phyloP scores from a whole-genome alignment of 164 flowering plant species.

The grape (Vitis vinifera) region ASM3070453v1 NC_081805.1:13458001-13458500 shows the following conservation, averaged over 20 bases:
- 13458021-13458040: too few species aligned
- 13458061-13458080: background rate
- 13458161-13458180: conserved; percentile 15
- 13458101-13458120: background rate
- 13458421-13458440: conserved; percentile 64
- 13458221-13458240: conserved; percentile 13
- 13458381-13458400: conserved; percentile 69
- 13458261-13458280: conserved; percentile 5
- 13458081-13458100: conserved; percentile 7
- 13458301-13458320: conserved; percentile 37
- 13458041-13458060: too few species aligned
- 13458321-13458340: conserved; percentile 80
- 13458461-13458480: conserved; percentile 84
- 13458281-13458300: conserved; percentile 24
- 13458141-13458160: too few species aligned
- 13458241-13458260: conserved; percentile 12
- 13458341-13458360: conserved; percentile 60
- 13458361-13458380: conserved; percentile 48
- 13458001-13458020: too few species aligned
- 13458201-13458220: conserved; percentile 24
- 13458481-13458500: conserved; percentile 73
- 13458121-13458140: too few species aligned
- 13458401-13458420: conserved; percentile 74
- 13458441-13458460: conserved; percentile 83
- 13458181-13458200: background rate